A percentile compares a stretch with the other conserved stretches of the same genome.
Conservation (phyloP, 495 filamentous ascomycete genomes). For the Elasticomyces elasticus region DNA sequence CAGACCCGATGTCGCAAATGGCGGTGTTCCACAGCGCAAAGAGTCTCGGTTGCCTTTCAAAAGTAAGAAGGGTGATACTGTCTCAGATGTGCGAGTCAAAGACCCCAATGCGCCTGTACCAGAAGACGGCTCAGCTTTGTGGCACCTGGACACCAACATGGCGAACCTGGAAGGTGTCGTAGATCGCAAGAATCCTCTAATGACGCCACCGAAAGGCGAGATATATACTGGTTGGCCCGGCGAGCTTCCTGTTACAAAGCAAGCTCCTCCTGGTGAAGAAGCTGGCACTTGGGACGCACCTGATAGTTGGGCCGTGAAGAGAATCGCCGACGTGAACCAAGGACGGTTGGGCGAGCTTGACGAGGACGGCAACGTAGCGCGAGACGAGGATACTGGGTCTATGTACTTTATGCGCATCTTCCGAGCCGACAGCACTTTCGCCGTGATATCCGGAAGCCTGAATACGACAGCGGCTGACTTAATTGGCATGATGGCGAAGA, state of each 20-base stretch:
- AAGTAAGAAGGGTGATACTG: constrained; percentile 10
- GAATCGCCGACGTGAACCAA: constrained; percentile 54
- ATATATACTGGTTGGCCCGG: constrained; percentile 41
- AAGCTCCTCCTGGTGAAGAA: constrained; percentile 23
- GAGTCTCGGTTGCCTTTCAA: constrained; percentile 23
- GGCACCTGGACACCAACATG: constrained; percentile 73
- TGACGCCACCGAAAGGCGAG: constrained; percentile 54
- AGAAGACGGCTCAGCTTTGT: constrained; percentile 35
- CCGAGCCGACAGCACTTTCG: constrained; percentile 84
- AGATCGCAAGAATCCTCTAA: constrained; percentile 43
- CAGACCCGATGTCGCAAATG: constrained; percentile 4
- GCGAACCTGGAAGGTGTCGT: constrained; percentile 77
- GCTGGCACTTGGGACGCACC: constrained; percentile 68
- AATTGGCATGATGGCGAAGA: constrained; percentile 72
- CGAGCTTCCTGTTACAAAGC: constrained; percentile 33
- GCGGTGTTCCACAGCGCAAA: constrained; percentile 1
- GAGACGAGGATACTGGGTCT: constrained; percentile 53
- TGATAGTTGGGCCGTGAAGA: constrained; percentile 85
- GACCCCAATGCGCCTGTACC: constrained; percentile 27
- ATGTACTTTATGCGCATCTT: constrained; percentile 94
- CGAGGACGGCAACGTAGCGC: constrained; percentile 44
- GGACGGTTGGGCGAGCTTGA: constrained; percentile 50
- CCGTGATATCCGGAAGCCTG: constrained; percentile 70
- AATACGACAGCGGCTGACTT: constrained; percentile 78
- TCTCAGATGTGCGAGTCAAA: constrained; percentile 15